Conservation (phyloP, 768 basidiomycete species). For the Macrolepiota fuliginosa region DNA sequence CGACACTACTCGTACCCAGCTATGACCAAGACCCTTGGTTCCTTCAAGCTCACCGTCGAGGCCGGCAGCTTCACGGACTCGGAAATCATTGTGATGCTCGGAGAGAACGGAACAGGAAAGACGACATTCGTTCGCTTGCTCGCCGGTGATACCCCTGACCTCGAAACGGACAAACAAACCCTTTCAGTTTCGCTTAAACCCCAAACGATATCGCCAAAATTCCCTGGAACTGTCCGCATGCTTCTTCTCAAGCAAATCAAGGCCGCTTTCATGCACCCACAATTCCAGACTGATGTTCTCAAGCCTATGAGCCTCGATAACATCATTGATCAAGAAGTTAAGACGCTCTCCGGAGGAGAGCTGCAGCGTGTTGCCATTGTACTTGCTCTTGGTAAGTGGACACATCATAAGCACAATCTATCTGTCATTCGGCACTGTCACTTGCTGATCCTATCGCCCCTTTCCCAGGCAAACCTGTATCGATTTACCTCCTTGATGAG, state of each 20-base stretch:
- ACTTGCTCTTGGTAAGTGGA: constrained; percentile 70
- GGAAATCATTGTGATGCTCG: constrained; percentile 98
- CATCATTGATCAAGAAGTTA: constrained; percentile 97
- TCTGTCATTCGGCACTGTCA: background rate
- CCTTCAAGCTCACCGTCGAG: constrained; percentile 94
- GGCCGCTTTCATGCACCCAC: constrained; percentile 96
- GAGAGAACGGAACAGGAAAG: constrained; percentile 99
- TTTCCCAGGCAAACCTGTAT: constrained; percentile 62
- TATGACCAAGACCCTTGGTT: constrained; percentile 96
- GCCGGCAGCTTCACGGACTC: constrained; percentile 94
- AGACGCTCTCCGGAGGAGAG: constrained; percentile 98
- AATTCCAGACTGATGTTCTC: constrained; percentile 97
- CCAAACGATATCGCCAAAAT: constrained; percentile 97
- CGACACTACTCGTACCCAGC: constrained; percentile 88
- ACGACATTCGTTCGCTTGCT: constrained; percentile 96
- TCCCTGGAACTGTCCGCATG: constrained; percentile 96
- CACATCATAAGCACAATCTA: background rate
- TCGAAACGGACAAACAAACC: constrained; percentile 76
- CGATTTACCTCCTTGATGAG: constrained; percentile 95
- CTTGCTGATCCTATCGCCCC: background rate
- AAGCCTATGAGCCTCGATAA: constrained; percentile 96
- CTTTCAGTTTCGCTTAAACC: constrained; percentile 95
- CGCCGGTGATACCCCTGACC: constrained; percentile 90
- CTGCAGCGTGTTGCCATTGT: constrained; percentile 97
- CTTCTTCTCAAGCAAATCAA: constrained; percentile 93